Percentiles rank a stretch among this genome's conserved stretches.
Conservation (phyloP, 495 filamentous ascomycete species). For the Letharia columbiana region DNA sequence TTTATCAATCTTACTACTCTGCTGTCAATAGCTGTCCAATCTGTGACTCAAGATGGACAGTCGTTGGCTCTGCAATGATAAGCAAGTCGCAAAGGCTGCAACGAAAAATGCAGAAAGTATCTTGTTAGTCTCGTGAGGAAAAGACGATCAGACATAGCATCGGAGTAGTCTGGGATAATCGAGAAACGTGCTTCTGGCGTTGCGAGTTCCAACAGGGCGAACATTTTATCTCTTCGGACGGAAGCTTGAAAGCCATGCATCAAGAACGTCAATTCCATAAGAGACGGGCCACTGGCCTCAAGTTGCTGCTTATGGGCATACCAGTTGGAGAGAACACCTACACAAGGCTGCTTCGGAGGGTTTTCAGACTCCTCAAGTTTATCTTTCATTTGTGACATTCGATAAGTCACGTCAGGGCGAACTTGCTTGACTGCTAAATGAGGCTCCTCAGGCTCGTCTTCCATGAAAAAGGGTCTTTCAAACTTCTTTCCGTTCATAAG, state of each 20-base stretch:
- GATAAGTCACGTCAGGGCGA: no score
- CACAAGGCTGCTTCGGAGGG: background rate
- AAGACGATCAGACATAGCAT: background rate
- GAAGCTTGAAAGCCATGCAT: background rate
- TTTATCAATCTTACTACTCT: background rate
- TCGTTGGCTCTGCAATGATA: background rate
- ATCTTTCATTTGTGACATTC: no score
- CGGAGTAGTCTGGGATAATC: background rate
- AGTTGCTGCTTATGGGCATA: background rate
- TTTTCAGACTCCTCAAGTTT: no score
- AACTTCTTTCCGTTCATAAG: background rate
- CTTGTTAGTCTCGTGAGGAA: background rate
- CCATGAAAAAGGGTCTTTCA: background rate
- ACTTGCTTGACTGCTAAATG: background rate
- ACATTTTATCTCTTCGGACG: background rate
- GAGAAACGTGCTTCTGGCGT: background rate
- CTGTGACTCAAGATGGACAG: background rate
- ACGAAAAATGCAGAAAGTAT: background rate
- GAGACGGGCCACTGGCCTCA: background rate
- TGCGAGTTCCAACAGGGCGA: background rate
- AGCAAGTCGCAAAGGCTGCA: background rate
- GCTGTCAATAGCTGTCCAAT: background rate
- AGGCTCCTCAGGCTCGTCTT: background rate
- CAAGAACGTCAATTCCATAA: background rate
- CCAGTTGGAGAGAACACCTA: background rate